Evolutionary conservation across 352 stramenopile species (phyloP).

Genomic region (Elongisporangium undulatum): DNA sequence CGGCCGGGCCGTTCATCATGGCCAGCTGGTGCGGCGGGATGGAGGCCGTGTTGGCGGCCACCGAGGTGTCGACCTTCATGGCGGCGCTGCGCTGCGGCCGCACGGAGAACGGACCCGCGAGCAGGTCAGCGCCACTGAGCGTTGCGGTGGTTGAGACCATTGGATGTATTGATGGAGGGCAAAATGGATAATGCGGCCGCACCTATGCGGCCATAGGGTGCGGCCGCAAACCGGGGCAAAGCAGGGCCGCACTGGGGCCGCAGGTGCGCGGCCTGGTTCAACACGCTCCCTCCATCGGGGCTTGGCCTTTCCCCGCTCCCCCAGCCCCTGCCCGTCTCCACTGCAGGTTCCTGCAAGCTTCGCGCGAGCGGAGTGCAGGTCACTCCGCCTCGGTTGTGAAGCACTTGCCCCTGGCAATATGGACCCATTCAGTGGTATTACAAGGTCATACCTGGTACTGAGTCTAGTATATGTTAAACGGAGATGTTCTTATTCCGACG

Average conservation of each 20-base stretch:
- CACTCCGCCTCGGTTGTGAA: neutral
- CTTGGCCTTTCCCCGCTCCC: neutral
- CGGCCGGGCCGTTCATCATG: slow-evolving; percentile 1
- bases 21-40: neutral
- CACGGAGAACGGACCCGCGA: neutral
- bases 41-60: neutral
- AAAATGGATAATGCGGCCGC: slow-evolving; percentile 24
- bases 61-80: neutral
- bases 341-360: neutral
- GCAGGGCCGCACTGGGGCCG: neutral
- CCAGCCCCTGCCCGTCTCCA: neutral
- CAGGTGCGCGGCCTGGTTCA: neutral
- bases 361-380: neutral
- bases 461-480: neutral
- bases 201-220: neutral
- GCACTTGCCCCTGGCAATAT: neutral
- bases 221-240: neutral
- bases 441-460: neutral
- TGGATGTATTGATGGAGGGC: slow-evolving; percentile 8
- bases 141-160: slow-evolving; percentile 24
- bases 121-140: slow-evolving; percentile 11
- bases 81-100: neutral
- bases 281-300: neutral
- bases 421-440: neutral
- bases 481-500: neutral